Conservation (phyloP, 306 rosid genomes). For the Oxytropis ochrocephala region DNA sequence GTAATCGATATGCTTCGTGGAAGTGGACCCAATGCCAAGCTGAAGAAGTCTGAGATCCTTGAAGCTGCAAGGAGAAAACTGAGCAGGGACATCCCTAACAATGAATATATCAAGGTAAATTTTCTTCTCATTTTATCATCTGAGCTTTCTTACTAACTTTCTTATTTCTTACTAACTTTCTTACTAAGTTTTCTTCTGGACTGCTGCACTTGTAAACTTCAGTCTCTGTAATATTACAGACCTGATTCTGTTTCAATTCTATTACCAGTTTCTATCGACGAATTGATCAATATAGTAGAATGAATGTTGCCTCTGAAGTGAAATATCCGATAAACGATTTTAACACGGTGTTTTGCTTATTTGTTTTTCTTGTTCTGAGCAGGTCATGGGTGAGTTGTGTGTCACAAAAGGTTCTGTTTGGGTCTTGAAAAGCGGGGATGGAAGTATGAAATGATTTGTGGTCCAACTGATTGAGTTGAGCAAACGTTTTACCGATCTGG, state of each 20-base stretch:
- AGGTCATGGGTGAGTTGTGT: conserved; percentile 81
- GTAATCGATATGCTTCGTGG: conserved; percentile 68
- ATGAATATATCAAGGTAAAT: conserved; percentile 73
- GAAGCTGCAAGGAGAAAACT: conserved; percentile 63
- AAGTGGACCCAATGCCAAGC: conserved; percentile 49
- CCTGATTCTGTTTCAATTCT: no score
- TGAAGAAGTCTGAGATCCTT: conserved; percentile 61
- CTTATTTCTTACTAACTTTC: no score
- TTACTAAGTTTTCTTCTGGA: no score
- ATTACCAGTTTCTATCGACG: no score
- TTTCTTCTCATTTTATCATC: neutral
- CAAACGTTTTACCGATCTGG: neutral
- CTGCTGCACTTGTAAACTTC: no score
- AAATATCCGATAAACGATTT: neutral
- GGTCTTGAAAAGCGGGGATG: conserved; percentile 64
- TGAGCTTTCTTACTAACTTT: neutral
- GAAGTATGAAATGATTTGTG: conserved; percentile 30
- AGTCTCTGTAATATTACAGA: no score
- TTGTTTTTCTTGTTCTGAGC: conserved; percentile 15
- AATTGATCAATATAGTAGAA: neutral
- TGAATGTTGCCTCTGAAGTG: neutral
- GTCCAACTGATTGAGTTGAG: neutral
- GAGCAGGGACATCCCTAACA: conserved; percentile 47
- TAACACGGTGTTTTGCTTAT: neutral
- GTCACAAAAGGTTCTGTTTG: conserved; percentile 57